Percentiles rank a stretch among this genome's conserved stretches.
Conservation (phyloP, 331 rosid genomes). For the Stylosanthes scabra region DNA sequence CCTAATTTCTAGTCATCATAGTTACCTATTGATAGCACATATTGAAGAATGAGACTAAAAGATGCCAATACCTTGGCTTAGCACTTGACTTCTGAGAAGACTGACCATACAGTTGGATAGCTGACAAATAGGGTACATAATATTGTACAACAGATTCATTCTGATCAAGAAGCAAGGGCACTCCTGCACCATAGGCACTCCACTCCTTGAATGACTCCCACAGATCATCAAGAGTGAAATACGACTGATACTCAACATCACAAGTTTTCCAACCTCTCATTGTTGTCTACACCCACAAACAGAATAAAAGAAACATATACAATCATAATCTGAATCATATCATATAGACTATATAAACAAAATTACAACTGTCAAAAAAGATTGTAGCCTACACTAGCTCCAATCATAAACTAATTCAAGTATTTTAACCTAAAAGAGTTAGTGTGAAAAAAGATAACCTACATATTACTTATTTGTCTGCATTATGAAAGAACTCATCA, state of each 20-base stretch:
- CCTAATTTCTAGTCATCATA: constrained; percentile 1
- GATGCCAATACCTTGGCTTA: constrained; percentile 65
- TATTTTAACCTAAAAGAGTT: no score
- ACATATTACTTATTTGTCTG: constrained; percentile 2
- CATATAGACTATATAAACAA: background rate
- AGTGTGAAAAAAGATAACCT: constrained; percentile 2
- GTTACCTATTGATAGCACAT: background rate
- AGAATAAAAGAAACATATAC: constrained; percentile 4
- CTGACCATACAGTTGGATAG: constrained; percentile 70
- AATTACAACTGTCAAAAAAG: background rate
- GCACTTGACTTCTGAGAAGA: constrained; percentile 52
- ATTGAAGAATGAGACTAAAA: background rate
- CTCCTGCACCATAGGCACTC: constrained; percentile 87
- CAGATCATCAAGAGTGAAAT: constrained; percentile 70
- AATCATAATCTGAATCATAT: constrained; percentile 2
- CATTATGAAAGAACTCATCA: constrained; percentile 23
- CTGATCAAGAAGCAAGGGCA: constrained; percentile 64
- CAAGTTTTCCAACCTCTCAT: constrained; percentile 81
- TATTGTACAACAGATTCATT: constrained; percentile 68
- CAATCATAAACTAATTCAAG: constrained; percentile 8
- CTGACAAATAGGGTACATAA: constrained; percentile 82
- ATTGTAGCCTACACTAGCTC: background rate
- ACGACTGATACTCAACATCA: constrained; percentile 76
- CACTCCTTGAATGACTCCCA: constrained; percentile 80
- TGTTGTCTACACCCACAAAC: constrained; percentile 56